A percentile compares a stretch with the other conserved stretches of the same genome.
These are phyloP conservation scores for Jatropha multifida DNA, from an alignment of 441 rosid genomes.

Conservation along the genomic window DNA sequence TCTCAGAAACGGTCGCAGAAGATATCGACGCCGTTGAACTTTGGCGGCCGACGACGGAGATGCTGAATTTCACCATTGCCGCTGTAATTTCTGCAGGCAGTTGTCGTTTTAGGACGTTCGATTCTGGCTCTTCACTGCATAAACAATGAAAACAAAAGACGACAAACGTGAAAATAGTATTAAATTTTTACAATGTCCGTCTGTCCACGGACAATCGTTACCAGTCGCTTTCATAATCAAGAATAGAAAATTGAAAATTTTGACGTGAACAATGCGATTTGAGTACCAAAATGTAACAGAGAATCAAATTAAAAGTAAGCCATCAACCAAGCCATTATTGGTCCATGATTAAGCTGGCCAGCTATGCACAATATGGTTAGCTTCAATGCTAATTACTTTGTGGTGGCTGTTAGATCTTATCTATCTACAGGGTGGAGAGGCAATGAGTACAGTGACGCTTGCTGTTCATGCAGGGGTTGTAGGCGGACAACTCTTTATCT, in stretches of 20 bases:
- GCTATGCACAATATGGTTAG: not conserved
- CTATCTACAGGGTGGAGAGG: not conserved
- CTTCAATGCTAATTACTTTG: not conserved
- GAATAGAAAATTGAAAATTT: not conserved
- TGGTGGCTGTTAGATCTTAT: not conserved
- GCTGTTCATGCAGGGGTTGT: not conserved
- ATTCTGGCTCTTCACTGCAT: not conserved
- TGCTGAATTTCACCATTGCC: not conserved
- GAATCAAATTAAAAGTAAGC: not conserved
- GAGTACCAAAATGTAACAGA: not conserved
- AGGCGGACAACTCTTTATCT: not conserved
- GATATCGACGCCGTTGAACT: not conserved
- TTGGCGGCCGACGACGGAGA: not conserved
- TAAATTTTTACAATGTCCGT: not conserved
- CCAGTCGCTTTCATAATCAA: not conserved
- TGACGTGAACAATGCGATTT: not conserved
- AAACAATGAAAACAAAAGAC: not conserved
- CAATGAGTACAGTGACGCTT: not conserved
- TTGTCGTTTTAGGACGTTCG: not conserved
- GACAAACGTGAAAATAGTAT: not conserved
- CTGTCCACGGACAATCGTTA: conserved; percentile 11
- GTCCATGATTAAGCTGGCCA: not conserved
- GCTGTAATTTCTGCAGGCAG: not conserved
- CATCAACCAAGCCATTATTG: not conserved
- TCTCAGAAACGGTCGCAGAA: not conserved